A percentile compares a stretch with the other conserved stretches of the same genome.
phyloP scores from a whole-genome alignment of 257 asterid genomes.

The Coffea eugenioides region DNA sequence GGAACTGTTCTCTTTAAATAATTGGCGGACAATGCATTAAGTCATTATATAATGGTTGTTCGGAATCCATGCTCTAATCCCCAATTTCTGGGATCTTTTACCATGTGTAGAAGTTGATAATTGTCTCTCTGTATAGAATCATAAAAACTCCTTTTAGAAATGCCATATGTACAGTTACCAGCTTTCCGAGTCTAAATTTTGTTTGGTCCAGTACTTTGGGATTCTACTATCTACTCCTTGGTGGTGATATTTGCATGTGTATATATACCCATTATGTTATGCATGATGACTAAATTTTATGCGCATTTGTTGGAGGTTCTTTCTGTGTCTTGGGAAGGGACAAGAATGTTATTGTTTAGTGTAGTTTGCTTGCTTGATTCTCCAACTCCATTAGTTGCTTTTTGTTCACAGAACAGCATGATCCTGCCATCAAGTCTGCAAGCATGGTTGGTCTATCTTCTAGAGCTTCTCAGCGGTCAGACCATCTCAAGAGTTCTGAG shows the following conservation, averaged over 20 bases:
- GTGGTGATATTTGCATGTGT: too few species aligned
- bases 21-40: too few species aligned
- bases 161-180: not conserved
- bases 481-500: conserved; percentile 28
- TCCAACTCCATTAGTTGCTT: not conserved
- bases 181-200: not conserved
- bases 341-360: too few species aligned
- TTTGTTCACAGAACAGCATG: conserved; percentile 18
- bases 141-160: not conserved
- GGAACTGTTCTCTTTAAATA: not conserved
- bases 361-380: not conserved
- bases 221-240: not conserved
- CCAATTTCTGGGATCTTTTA: not conserved
- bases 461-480: conserved; percentile 24
- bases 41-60: not conserved
- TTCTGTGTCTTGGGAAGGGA: too few species aligned
- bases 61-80: not conserved
- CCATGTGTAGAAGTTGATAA: not conserved
- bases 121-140: not conserved
- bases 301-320: not conserved
- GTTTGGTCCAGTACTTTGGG: not conserved
- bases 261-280: not conserved
- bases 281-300: too few species aligned
- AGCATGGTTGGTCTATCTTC: conserved; percentile 26
- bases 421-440: conserved; percentile 21